These are phyloP conservation scores for Citrus unshiu DNA, from an alignment of 345 rosid species.

Conservation along the genomic window DNA sequence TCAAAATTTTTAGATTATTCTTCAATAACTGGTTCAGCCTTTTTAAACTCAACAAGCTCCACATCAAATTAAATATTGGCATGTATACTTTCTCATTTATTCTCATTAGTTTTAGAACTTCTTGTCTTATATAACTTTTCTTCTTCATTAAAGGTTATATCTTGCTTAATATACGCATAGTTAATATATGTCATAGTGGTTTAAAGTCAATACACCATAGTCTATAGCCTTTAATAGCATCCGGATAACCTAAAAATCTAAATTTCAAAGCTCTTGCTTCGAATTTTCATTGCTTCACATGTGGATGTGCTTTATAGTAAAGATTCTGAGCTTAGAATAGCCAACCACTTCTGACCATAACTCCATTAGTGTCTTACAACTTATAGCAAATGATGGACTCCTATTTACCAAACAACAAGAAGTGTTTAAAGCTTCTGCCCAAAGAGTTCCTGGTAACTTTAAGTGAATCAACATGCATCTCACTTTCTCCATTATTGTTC, in stretches of 20 bases:
- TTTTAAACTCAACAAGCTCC: not conserved
- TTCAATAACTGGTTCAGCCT: rapidly evolving
- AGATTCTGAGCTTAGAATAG: not conserved
- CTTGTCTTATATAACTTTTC: not conserved
- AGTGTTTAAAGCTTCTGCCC: not conserved
- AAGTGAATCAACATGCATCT: not conserved
- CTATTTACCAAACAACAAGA: rapidly evolving
- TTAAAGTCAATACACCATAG: not conserved
- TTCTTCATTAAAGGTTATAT: not conserved
- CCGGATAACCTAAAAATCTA: rapidly evolving
- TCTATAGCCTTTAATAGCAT: too few species aligned
- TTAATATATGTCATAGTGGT: not conserved
- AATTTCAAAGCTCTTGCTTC: not conserved
- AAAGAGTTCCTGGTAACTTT: not conserved
- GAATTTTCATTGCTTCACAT: not conserved
- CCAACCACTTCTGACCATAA: rapidly evolving
- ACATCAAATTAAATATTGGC: not conserved
- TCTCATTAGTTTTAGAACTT: not conserved
- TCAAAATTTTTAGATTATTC: not conserved
- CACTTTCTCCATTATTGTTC: not conserved
- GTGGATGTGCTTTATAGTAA: rapidly evolving
- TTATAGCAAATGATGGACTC: not conserved
- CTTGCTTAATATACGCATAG: not conserved
- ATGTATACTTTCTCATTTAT: not conserved
- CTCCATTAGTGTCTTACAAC: not conserved